These are phyloP conservation scores for Yamadazyma conglobata DNA, from an alignment of 1,139 yeast genomes.

Conservation along the genomic window DNA sequence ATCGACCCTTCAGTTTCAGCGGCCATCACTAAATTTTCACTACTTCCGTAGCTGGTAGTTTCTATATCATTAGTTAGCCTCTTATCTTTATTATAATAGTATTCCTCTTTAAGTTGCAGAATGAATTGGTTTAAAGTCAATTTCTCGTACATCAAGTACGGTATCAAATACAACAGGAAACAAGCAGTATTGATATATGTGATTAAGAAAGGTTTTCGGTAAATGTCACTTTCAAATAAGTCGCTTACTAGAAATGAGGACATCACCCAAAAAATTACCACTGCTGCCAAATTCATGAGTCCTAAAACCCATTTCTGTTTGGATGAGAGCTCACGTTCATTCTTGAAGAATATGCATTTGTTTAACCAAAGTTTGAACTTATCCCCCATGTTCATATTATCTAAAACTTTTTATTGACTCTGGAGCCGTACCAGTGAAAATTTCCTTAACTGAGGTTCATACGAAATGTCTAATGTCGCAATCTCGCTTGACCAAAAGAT, in stretches of 20 bases:
- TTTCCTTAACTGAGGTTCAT: no score
- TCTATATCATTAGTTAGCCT: slow-evolving; percentile 8
- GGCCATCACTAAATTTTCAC: neutral
- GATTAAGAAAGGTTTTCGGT: slow-evolving; percentile 88
- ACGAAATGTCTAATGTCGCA: no score
- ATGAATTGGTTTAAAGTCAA: slow-evolving; percentile 22
- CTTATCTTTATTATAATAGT: slow-evolving; percentile 9
- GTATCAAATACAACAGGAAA: slow-evolving; percentile 72
- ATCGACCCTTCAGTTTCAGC: neutral
- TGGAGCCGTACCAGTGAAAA: no score
- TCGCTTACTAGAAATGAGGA: slow-evolving; percentile 79
- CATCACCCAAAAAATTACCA: slow-evolving; percentile 82
- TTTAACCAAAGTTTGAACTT: slow-evolving; percentile 5
- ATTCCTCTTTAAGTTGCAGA: slow-evolving; percentile 20
- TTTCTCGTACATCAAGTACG: slow-evolving; percentile 42
- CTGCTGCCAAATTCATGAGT: slow-evolving; percentile 64
- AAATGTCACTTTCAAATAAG: slow-evolving; percentile 62
- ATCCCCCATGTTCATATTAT: slow-evolving; percentile 1
- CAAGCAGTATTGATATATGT: slow-evolving; percentile 89
- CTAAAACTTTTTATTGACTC: no score
- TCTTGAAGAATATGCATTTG: slow-evolving; percentile 10
- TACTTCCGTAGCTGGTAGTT: slow-evolving; percentile 16
- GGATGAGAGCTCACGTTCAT: slow-evolving; percentile 18
- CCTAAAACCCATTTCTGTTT: slow-evolving; percentile 71
- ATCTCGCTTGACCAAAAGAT: no score